A percentile compares a stretch with the other conserved stretches of the same genome.
Evolutionary conservation across 768 basidiomycete genomes (phyloP).

Genomic region (Suillus ampliporus): DNA sequence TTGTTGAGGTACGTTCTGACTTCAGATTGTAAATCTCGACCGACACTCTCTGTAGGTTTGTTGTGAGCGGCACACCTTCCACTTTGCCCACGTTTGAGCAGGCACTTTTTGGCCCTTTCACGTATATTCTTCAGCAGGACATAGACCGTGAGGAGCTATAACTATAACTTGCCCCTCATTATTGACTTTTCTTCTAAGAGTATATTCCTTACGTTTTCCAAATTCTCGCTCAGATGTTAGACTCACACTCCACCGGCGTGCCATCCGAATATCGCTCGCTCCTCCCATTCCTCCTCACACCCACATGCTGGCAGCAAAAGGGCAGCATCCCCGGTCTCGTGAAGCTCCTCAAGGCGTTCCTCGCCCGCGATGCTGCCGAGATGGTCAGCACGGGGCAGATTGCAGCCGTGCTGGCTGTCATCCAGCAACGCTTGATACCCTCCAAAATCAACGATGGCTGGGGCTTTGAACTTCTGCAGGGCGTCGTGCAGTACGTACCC

Average conservation of each 20-base stretch:
- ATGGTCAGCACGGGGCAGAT: conserved; percentile 78
- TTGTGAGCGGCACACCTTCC: conserved; percentile 71
- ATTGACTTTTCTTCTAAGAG: conserved; percentile 52
- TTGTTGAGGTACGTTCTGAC: conserved; percentile 71
- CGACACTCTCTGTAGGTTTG: conserved; percentile 57
- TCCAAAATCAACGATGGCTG: conserved; percentile 87
- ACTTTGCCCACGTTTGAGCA: conserved; percentile 79
- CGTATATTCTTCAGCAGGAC: conserved; percentile 87
- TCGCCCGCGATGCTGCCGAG: conserved; percentile 68
- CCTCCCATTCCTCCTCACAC: conserved; percentile 83
- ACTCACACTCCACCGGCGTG: conserved; percentile 68
- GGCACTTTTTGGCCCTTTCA: conserved; percentile 86
- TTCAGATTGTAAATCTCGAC: conserved; percentile 9
- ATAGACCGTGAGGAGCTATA: conserved; percentile 73
- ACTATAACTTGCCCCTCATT: background rate
- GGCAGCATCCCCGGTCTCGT: conserved; percentile 95
- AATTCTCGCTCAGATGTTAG: conserved; percentile 93
- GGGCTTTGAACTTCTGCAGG: conserved; percentile 89
- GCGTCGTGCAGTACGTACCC: conserved; percentile 72
- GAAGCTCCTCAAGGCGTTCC: conserved; percentile 82
- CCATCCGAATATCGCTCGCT: conserved; percentile 81
- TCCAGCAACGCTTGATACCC: conserved; percentile 89
- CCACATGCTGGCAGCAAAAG: conserved; percentile 89
- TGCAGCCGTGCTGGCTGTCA: conserved; percentile 79
- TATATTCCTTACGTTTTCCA: conserved; percentile 99